These are phyloP conservation scores for Candida sp. DNA, from an alignment of 1,139 yeast genomes.

Conservation along the genomic window DNA sequence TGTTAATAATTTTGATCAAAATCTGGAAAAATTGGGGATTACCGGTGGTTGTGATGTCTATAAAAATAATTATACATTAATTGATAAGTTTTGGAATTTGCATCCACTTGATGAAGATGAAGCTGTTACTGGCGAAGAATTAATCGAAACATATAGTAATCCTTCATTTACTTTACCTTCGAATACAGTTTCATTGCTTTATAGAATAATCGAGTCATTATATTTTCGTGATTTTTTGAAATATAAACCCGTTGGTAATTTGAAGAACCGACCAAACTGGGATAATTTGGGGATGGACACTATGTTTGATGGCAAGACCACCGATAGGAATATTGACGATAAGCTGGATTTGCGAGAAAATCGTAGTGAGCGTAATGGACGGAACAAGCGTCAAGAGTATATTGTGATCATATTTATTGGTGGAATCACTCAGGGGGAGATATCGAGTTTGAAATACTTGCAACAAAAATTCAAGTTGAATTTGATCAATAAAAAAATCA, in stretches of 20 bases:
- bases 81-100: constrained; percentile 44
- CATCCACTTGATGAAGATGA: constrained; percentile 33
- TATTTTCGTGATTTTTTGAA: constrained; percentile 44
- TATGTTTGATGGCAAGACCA: constrained; percentile 36
- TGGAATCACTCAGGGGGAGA: constrained; percentile 78
- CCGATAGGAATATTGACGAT: constrained; percentile 34
- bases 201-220: constrained; percentile 48
- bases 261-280: constrained; percentile 43
- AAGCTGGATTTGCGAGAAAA: constrained; percentile 18
- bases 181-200: constrained; percentile 46
- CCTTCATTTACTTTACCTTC: constrained; percentile 55
- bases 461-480: constrained; percentile 31
- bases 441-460: constrained; percentile 60
- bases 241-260: constrained; percentile 40
- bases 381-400: constrained; percentile 22
- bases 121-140: constrained; percentile 7
- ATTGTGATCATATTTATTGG: constrained; percentile 60
- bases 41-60: constrained; percentile 31
- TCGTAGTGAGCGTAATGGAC: constrained; percentile 1
- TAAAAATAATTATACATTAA: constrained; percentile 33
- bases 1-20: constrained; percentile 9
- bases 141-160: constrained; percentile 28
- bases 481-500: constrained; percentile 38
- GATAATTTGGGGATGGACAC: constrained; percentile 34
- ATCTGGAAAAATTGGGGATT: constrained; percentile 22